Evolutionary conservation across 108 stramenopile species (phyloP).

Genomic region (Schizochytrium sp.): DNA sequence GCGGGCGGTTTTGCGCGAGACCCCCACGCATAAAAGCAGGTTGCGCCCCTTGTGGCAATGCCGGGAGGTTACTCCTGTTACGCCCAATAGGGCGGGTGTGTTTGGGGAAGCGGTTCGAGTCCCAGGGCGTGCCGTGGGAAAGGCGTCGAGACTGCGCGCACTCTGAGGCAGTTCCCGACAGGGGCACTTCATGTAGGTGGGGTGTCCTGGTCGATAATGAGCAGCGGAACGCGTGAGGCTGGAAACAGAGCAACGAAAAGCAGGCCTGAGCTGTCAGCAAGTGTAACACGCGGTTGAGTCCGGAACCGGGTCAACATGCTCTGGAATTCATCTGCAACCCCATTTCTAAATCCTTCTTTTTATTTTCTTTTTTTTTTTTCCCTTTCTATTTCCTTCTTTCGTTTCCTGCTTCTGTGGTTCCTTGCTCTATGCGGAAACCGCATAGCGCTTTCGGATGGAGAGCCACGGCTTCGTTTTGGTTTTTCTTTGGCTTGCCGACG

Average conservation of each 20-base stretch:
- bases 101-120: conserved; percentile 24
- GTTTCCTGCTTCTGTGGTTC: no score
- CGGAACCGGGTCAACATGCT: conserved; percentile 27
- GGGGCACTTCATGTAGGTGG: conserved; percentile 37
- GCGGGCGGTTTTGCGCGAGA: not conserved
- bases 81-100: conserved; percentile 49
- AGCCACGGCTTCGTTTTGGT: no score
- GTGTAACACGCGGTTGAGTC: conserved; percentile 56
- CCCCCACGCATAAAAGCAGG: not conserved
- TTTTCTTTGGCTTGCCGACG: no score
- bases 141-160: conserved; percentile 53
- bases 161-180: conserved; percentile 50
- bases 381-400: no score
- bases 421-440: no score
- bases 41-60: not conserved
- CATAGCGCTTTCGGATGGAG: no score
- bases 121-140: conserved; percentile 48
- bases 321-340: conserved; percentile 17
- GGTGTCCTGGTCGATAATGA: conserved; percentile 48
- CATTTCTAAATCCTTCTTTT: not conserved
- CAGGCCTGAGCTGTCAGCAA: conserved; percentile 34
- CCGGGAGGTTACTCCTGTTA: conserved; percentile 56
- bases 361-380: not conserved
- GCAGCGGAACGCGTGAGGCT: conserved; percentile 53
- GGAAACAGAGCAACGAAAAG: conserved; percentile 54